phyloP scores from a whole-genome alignment of 345 rosid species.

The Triadica sebifera region DNA sequence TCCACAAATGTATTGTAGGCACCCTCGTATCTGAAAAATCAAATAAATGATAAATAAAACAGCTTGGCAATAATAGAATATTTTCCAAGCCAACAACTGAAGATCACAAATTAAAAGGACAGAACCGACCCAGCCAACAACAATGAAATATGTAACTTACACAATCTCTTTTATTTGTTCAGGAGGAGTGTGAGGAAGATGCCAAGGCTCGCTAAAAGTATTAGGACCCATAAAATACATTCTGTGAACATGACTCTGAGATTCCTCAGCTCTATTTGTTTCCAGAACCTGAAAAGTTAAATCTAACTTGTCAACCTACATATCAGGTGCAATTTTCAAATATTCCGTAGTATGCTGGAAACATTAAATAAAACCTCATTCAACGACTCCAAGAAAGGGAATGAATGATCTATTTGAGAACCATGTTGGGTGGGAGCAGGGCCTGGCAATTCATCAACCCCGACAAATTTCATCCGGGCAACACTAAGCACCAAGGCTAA shows the following conservation, averaged over 20 bases:
- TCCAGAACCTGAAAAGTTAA: slow-evolving; percentile 72
- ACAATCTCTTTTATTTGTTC: slow-evolving; percentile 94
- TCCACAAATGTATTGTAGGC: slow-evolving; percentile 92
- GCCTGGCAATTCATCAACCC: slow-evolving; percentile 89
- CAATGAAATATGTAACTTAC: slow-evolving; percentile 44
- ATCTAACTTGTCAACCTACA: slow-evolving; percentile 15
- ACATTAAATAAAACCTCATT: slow-evolving; percentile 69
- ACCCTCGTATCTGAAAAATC: slow-evolving; percentile 73
- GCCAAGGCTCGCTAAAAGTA: slow-evolving; percentile 97
- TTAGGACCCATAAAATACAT: slow-evolving; percentile 98
- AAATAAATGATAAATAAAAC: slow-evolving; percentile 27
- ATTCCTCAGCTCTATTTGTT: slow-evolving; percentile 96
- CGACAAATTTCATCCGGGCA: slow-evolving; percentile 96
- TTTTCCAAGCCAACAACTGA: background rate
- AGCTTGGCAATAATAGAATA: slow-evolving; percentile 1
- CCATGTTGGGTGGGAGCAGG: slow-evolving; percentile 90
- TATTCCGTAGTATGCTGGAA: slow-evolving; percentile 1
- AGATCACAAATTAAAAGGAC: background rate
- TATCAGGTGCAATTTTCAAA: background rate
- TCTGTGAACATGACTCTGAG: slow-evolving; percentile 93
- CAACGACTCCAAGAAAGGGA: slow-evolving; percentile 94
- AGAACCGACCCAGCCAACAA: slow-evolving; percentile 25
- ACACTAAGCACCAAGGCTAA: slow-evolving; percentile 96
- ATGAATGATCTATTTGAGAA: slow-evolving; percentile 91
- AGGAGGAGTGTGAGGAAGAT: slow-evolving; percentile 92